Evolutionary conservation across 1,284 basidiomycete genomes (phyloP), one percentile per base, ranked within the genome.

Genomic region (Ganoderma meredithae): DNA sequence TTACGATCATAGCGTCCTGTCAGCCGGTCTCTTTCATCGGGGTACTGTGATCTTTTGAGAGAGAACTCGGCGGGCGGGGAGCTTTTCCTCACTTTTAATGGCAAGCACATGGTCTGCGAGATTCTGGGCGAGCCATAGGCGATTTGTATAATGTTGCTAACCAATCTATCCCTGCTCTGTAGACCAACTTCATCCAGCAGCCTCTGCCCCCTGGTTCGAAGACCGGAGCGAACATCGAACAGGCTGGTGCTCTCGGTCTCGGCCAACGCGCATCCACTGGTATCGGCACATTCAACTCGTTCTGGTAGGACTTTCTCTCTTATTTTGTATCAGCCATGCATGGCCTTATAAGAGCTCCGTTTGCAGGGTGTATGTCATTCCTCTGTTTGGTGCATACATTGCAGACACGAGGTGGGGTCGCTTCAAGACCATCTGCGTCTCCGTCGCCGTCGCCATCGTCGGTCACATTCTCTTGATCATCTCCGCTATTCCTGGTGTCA

Each of bases 381-480:
- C 90, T 1, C 81, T 92, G 0, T 76, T 86, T 12, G 90, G 90
- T n/a, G 90, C 89, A 0, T 93, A 90, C 75, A 81, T 95, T 55
- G 90, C 93, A n/a, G 92, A 94, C 76, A 88, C 90, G 12, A 84
- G 87, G 63, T 89, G 86, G 84, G 93, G 92, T 52, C 87, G 92
- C 25, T 94, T 86, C 84, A 92, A 92, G 79, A 92, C 92, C 1
- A 85, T 93, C 71, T 86, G 84, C 71, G 79, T 86, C 66, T 84
- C 87, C 13, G 82, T 91, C 53, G 81, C 40, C 9, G 77, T 95
- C 59, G 83, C 87, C 1, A 79, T 91, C 64, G 31, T 92, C 43
- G 91, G 91, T 0, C 94, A 96, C 78, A 80, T 93, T 68, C 82
- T 96, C 71, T 88, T 96, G 72, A 86, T 95, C 73, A 79, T 93